Base-by-base conservation (phyloP, 805 yeast species). In the Starmera caribaea region DNA sequence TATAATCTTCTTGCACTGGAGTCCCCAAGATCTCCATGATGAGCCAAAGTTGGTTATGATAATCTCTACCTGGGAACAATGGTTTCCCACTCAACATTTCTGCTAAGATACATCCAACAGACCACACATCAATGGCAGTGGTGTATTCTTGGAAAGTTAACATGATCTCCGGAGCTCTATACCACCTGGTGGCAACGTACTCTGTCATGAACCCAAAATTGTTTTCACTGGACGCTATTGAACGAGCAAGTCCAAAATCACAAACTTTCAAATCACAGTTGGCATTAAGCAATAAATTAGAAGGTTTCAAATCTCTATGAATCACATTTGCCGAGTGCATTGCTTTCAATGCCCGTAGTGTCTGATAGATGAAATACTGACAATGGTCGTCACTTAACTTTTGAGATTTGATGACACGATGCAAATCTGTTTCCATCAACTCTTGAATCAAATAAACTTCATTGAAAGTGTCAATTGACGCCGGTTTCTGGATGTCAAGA, bases 161-260 rank as follows among this genome's bases (percentile, higher is more conserved):
- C 90, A 83, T 83, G 41, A 83, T 80, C 56, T 83, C 92, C 0
- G 90, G 90, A 0, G 90, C 90, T 39, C 92, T 63, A 55, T 83
- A 83, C 90, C 90, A 83, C 49, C 92, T 65, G 8, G 92, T 83
- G 3, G 90, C 90, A 4, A 83, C 92, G 48, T 83, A 83, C 54
- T 83, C 90, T 0, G 90, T 83, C 64, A 82, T 65, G 46, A 72
- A 71, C 0, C 81, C 73, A 30, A 71, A 65, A 43, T 68, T 54
- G 35, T 68, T 65, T 45, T 69, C 73, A 40, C 66, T 55, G 31
- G 77, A 69, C 17, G 71, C 67, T 14, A 74, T 59, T 31, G 73
- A 67, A 40, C 90, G 63, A 1, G 89, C 79, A 16, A 83, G 59
- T 0, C 92, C 92, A 61, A 83, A 82, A 59, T 83, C 92, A 58